Conservation (phyloP, 306 rosid genomes). For the Lupinus albus region DNA sequence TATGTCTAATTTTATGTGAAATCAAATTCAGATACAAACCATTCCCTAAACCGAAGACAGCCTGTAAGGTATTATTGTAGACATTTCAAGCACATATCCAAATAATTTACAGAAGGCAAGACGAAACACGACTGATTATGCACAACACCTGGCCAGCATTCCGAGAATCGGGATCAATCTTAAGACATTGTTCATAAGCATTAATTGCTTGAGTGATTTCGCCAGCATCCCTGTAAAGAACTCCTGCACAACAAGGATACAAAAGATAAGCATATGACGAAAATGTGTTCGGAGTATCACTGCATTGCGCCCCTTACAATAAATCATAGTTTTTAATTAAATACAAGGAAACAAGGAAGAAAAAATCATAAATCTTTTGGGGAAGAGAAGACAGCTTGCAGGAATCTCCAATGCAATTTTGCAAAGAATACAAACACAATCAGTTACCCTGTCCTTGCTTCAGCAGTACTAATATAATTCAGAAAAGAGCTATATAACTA, state of each 20-base stretch:
- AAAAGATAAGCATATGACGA: conserved; percentile 30
- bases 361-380: conserved; percentile 10
- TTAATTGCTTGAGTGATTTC: conserved; percentile 77
- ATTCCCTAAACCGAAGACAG: not conserved
- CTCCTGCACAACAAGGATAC: conserved; percentile 62
- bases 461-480: conserved; percentile 15
- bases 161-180: conserved; percentile 95
- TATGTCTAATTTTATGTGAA: not conserved
- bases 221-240: conserved; percentile 96
- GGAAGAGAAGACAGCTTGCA: not conserved
- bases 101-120: conserved; percentile 13
- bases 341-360: not conserved
- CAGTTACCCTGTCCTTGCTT: conserved; percentile 41
- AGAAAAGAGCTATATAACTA: conserved; percentile 24
- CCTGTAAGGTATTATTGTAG: not conserved
- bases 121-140: conserved; percentile 27
- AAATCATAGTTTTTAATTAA: conserved; percentile 15
- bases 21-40: not conserved
- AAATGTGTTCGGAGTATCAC: not conserved
- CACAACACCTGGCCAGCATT: conserved; percentile 95
- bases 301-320: not conserved
- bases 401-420: not conserved
- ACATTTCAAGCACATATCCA: not conserved
- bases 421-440: conserved; percentile 3
- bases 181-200: conserved; percentile 94